Evolutionary conservation across 441 rosid species (phyloP).

Genomic region (Macaranga tanarius): DNA sequence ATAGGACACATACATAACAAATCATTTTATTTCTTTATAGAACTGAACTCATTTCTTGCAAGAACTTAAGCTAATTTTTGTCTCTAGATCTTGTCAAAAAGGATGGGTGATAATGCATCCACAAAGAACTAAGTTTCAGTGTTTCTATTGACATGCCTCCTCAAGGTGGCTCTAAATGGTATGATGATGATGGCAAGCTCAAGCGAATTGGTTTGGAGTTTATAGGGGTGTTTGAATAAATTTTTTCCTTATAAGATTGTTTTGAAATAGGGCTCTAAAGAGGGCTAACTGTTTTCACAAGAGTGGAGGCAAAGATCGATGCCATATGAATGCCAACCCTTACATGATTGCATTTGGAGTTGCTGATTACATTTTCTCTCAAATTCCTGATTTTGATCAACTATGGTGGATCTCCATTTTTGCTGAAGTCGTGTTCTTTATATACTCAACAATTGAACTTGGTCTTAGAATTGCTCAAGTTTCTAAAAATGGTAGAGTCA

Average conservation of each 20-base stretch:
- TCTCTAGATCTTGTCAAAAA: conserved; percentile 14
- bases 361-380: conserved; percentile 62
- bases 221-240: too few relatives aligned
- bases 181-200: conserved; percentile 69
- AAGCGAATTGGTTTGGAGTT: conserved; percentile 37
- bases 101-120: conserved; percentile 57
- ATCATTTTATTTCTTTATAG: too few relatives aligned
- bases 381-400: conserved; percentile 84
- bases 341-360: conserved; percentile 83
- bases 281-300: conserved; percentile 70
- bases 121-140: conserved; percentile 37
- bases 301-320: conserved; percentile 50
- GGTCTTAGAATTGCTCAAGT: conserved; percentile 76
- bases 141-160: conserved; percentile 37
- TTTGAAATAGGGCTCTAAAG: conserved; percentile 68
- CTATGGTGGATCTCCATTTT: conserved; percentile 85
- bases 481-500: conserved; percentile 47
- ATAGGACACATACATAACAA: background rate
- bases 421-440: conserved; percentile 90
- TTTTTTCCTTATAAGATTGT: background rate
- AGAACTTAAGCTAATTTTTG: background rate
- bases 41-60: too few relatives aligned
- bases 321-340: conserved; percentile 63
- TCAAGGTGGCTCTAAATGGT: conserved; percentile 45
- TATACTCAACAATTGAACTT: conserved; percentile 77